Conservation (phyloP, 768 basidiomycete species). For the Dioszegia hungarica region DNA sequence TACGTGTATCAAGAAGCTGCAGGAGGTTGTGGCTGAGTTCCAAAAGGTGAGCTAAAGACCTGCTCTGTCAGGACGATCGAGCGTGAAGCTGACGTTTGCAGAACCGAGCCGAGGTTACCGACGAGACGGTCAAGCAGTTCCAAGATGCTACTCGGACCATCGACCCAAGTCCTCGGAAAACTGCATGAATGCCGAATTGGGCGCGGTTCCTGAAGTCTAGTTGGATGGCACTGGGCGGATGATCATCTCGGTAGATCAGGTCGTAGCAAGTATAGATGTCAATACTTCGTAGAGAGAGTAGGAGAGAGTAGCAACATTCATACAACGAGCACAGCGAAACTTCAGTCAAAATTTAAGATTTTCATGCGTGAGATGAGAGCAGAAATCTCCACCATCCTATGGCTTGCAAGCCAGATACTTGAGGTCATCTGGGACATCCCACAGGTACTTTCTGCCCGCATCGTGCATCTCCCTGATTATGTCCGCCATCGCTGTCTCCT, state of each 20-base stretch:
- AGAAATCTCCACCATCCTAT: not conserved
- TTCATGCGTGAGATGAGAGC: too few species aligned
- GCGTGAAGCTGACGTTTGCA: constrained; percentile 49
- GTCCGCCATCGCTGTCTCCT: not conserved
- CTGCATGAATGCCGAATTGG: too few species aligned
- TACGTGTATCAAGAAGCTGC: constrained; percentile 74
- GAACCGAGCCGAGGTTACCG: constrained; percentile 75
- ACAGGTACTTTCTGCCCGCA: not conserved
- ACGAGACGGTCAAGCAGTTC: constrained; percentile 66
- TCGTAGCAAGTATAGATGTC: too few species aligned
- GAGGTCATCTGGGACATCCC: constrained; percentile 1
- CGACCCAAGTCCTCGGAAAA: constrained; percentile 43
- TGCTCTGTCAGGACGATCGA: not conserved
- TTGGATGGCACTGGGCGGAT: too few species aligned
- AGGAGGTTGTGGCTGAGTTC: constrained; percentile 76
- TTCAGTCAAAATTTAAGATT: too few species aligned
- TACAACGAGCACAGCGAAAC: too few species aligned
- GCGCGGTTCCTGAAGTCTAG: too few species aligned
- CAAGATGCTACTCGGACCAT: constrained; percentile 80
- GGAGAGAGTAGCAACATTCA: too few species aligned
- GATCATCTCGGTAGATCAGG: too few species aligned
- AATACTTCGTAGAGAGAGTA: too few species aligned
- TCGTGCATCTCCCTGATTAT: not conserved
- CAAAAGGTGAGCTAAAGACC: constrained; percentile 59
- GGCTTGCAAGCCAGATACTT: not conserved